Conservation (phyloP, 2,329 filamentous ascomycete genomes). For the Botryotinia calthae region DNA sequence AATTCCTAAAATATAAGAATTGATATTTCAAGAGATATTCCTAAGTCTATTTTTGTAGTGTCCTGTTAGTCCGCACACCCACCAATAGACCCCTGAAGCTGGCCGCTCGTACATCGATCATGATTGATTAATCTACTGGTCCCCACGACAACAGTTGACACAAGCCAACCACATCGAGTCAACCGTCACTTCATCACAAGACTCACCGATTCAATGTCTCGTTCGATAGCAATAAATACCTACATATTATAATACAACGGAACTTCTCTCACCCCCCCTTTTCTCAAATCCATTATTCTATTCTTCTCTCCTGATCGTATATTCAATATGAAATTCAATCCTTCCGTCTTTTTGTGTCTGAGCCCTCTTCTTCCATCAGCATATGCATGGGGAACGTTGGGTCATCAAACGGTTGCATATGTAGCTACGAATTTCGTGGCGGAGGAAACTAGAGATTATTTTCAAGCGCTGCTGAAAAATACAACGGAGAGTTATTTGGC, state of each 20-base stretch:
- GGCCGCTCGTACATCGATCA: neutral
- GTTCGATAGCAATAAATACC: neutral
- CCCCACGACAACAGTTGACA: neutral
- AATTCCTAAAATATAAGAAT: too few species aligned
- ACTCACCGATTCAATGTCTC: neutral
- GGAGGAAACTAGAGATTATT: slow-evolving; percentile 53
- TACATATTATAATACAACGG: neutral
- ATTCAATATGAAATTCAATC: neutral
- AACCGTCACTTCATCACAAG: neutral
- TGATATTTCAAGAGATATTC: too few species aligned
- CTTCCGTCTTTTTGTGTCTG: slow-evolving; percentile 1
- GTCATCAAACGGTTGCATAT: slow-evolving; percentile 65
- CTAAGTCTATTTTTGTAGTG: too few species aligned
- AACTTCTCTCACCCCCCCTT: neutral
- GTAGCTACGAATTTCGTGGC: slow-evolving; percentile 60
- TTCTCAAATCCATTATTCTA: neutral
- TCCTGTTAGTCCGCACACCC: too few species aligned
- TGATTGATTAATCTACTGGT: neutral
- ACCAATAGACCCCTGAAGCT: neutral
- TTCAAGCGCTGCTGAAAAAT: slow-evolving; percentile 57
- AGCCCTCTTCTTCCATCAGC: slow-evolving; percentile 20
- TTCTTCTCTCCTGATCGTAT: neutral
- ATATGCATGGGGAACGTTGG: slow-evolving; percentile 45
- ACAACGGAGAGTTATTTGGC: slow-evolving; percentile 58
- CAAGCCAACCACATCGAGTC: neutral